Percentiles rank a stretch among this genome's conserved stretches.
These are phyloP conservation scores for Hanseniaspora nectarophila DNA, from an alignment of 805 yeast genomes.

Conservation along the genomic window DNA sequence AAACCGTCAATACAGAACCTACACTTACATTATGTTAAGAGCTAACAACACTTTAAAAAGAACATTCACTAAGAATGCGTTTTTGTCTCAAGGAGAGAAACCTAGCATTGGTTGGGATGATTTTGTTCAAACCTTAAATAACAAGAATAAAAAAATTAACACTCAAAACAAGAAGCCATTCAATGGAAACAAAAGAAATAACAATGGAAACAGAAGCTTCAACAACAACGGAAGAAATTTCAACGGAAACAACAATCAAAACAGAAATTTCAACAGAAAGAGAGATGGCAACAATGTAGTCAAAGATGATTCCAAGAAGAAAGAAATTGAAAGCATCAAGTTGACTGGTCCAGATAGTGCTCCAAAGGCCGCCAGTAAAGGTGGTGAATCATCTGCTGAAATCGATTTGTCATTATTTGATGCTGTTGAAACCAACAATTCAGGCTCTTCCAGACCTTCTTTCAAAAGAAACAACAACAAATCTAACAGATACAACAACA, in stretches of 20 bases:
- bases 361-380: not conserved
- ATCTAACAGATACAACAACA: not conserved
- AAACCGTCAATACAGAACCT: not conserved
- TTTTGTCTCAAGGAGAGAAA: not conserved
- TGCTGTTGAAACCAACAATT: not conserved
- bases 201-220: not conserved
- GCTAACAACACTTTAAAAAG: not conserved
- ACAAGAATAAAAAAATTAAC: not conserved
- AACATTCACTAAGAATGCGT: not conserved
- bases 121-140: slow-evolving; percentile 7
- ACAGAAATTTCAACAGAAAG: not conserved
- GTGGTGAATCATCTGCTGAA: not conserved
- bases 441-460: not conserved
- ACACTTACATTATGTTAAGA: not conserved
- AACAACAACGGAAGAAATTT: not conserved
- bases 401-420: slow-evolving; percentile 11
- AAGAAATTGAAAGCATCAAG: not conserved
- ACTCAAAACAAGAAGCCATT: not conserved
- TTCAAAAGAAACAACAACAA: not conserved
- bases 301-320: not conserved
- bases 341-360: not conserved
- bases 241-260: not conserved
- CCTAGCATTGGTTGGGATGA: slow-evolving; percentile 1
- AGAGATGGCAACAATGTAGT: not conserved
- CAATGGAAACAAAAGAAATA: not conserved